Evolutionary conservation across 352 stramenopile genomes (phyloP).

Genomic region (Globisporangium cylindrosporum): DNA sequence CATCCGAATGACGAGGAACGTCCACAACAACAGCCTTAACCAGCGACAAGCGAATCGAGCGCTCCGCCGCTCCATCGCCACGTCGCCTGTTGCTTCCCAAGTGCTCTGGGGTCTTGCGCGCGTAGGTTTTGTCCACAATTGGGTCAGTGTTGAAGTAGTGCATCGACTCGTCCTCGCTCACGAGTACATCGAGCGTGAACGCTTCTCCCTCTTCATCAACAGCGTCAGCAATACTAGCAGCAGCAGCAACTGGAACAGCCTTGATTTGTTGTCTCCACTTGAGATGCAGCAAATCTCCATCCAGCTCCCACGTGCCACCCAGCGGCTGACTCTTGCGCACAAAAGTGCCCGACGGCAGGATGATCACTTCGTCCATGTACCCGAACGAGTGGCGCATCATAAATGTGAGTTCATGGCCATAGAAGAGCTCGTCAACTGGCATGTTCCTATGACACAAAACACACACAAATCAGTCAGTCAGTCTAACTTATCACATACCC

Average conservation of each 20-base stretch:
- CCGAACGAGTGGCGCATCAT: constrained; percentile 71
- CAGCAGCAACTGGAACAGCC: constrained; percentile 5
- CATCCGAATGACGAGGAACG: constrained; percentile 46
- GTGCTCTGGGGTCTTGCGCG: constrained; percentile 59
- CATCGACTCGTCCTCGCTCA: constrained; percentile 68
- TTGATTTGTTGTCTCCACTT: constrained; percentile 52
- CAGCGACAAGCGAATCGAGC: constrained; percentile 61
- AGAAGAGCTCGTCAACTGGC: constrained; percentile 63
- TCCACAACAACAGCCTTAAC: constrained; percentile 57
- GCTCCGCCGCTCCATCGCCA: constrained; percentile 24
- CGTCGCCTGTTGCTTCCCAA: constrained; percentile 44
- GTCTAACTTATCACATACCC: neutral
- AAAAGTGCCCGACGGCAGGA: constrained; percentile 58
- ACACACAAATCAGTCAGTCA: neutral
- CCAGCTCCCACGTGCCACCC: constrained; percentile 72
- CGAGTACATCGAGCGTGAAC: constrained; percentile 73
- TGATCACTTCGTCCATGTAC: constrained; percentile 74
- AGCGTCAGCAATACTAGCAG: neutral
- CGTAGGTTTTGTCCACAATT: constrained; percentile 61
- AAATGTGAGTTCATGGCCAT: constrained; percentile 77
- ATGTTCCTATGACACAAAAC: constrained; percentile 31
- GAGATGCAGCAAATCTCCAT: constrained; percentile 79
- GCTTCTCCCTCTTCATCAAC: constrained; percentile 39
- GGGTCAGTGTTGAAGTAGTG: constrained; percentile 76
- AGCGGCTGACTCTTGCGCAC: constrained; percentile 62